Percentiles rank a stretch among this genome's conserved stretches.
These are phyloP conservation scores for Cyanophora paradoxa DNA, from an alignment of 78 protist species.

Conservation along the genomic window DNA sequence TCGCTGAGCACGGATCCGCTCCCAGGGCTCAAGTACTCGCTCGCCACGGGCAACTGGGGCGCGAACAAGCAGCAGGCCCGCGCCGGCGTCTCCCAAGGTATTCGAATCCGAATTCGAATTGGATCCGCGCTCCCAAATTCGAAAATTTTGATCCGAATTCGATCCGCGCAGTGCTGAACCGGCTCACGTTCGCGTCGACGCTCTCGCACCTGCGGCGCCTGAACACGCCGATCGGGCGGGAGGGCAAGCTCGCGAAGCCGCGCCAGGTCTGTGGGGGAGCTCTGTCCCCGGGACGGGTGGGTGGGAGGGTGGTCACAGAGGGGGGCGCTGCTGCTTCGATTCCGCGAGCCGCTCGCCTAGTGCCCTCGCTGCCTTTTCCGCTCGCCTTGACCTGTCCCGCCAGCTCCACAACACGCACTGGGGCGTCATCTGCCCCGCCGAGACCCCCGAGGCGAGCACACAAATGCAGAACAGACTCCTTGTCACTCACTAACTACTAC, in stretches of 20 bases:
- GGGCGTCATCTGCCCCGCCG: slow-evolving; percentile 99
- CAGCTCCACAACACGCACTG: slow-evolving; percentile 98
- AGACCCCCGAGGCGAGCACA: slow-evolving; percentile 82
- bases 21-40: slow-evolving; percentile 79
- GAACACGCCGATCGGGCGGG: slow-evolving; percentile 92
- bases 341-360: no score
- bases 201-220: slow-evolving; percentile 94
- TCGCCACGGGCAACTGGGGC: slow-evolving; percentile 98
- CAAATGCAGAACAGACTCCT: no score
- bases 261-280: no score
- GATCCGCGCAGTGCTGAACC: slow-evolving; percentile 91
- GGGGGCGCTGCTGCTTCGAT: no score
- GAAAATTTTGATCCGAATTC: no score
- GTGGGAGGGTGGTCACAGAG: no score
- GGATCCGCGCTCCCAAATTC: no score
- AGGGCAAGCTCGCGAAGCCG: slow-evolving; percentile 87
- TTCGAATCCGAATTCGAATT: no score
- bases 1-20: no score
- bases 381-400: no score
- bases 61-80: not conserved
- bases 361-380: no score
- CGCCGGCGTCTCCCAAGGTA: slow-evolving; percentile 12
- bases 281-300: no score
- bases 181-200: slow-evolving; percentile 92
- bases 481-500: not conserved